Evolutionary conservation across 2,329 filamentous ascomycete species (phyloP).

Genomic region (Cladophialophora yegresii): DNA sequence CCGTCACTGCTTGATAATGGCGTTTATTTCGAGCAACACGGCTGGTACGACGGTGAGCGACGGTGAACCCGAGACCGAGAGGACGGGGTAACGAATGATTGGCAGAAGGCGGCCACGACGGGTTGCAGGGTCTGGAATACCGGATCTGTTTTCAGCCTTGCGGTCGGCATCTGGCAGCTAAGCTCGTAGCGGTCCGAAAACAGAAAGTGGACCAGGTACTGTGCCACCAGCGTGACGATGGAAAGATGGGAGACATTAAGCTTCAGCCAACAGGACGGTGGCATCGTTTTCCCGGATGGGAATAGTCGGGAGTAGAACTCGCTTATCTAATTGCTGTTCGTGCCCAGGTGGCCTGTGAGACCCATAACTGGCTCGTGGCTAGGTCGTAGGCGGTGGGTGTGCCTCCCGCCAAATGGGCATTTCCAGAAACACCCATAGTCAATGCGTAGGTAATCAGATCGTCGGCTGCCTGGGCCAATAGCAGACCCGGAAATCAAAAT

Average conservation of each 20-base stretch:
- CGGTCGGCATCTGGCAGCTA: not conserved
- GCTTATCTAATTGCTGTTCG: not conserved
- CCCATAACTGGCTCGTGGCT: not conserved
- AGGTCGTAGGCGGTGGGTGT: not conserved
- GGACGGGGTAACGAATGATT: not conserved
- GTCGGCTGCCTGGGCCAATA: not conserved
- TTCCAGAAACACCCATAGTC: not conserved
- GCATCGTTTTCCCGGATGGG: not conserved
- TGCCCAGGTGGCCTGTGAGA: not conserved
- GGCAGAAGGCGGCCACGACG: not conserved
- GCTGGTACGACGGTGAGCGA: not conserved
- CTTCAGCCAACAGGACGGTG: not conserved
- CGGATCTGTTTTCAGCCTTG: conserved; percentile 1
- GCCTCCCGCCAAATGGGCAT: not conserved
- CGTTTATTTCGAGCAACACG: conserved; percentile 10
- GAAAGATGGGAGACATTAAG: not conserved
- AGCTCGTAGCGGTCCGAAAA: not conserved
- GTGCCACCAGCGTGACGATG: not conserved
- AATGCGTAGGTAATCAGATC: not conserved
- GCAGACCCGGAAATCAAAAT: not conserved
- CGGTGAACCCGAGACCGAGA: too few relatives aligned
- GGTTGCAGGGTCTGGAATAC: not conserved
- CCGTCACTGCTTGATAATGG: conserved; percentile 9
- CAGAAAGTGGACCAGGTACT: not conserved
- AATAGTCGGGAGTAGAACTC: not conserved